Percentiles rank a stretch among this genome's conserved stretches.
These are phyloP conservation scores for Wickerhamomyces strasburgensis DNA, from an alignment of 805 yeast genomes.

Conservation along the genomic window DNA sequence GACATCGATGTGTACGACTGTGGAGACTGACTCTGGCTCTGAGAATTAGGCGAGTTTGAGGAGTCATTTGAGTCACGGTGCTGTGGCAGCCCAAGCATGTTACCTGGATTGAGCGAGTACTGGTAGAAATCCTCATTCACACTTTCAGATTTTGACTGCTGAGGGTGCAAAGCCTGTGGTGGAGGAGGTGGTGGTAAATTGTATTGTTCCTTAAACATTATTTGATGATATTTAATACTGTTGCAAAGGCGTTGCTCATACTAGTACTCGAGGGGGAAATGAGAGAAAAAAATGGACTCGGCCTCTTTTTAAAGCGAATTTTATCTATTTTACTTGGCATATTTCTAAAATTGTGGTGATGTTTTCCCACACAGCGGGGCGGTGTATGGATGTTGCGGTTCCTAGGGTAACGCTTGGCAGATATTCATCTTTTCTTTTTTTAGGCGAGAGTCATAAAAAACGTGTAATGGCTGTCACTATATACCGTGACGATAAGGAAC, in stretches of 20 bases:
- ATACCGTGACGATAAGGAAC: too few species aligned
- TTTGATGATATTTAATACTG: too few species aligned
- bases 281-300: slow-evolving; percentile 1
- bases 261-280: too few species aligned
- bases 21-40: slow-evolving; percentile 23
- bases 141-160: too few species aligned
- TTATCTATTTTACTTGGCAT: not conserved
- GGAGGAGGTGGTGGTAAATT: not conserved
- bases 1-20: slow-evolving; percentile 23
- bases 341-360: not conserved
- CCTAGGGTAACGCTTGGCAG: not conserved
- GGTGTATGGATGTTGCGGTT: not conserved
- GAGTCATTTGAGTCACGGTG: slow-evolving; percentile 24
- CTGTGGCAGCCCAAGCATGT: slow-evolving; percentile 7
- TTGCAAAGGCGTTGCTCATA: too few species aligned
- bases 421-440: not conserved
- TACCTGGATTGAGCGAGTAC: slow-evolving; percentile 3
- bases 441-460: not conserved
- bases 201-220: slow-evolving; percentile 4
- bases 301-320: slow-evolving; percentile 1
- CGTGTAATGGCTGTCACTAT: not conserved
- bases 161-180: too few species aligned
- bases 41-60: slow-evolving; percentile 23
- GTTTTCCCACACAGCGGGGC: not conserved
- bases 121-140: not conserved